A percentile compares a stretch with the other conserved stretches of the same genome.
Conservation (phyloP, 495 filamentous ascomycete species). For the Astrocystis sublimbata region DNA sequence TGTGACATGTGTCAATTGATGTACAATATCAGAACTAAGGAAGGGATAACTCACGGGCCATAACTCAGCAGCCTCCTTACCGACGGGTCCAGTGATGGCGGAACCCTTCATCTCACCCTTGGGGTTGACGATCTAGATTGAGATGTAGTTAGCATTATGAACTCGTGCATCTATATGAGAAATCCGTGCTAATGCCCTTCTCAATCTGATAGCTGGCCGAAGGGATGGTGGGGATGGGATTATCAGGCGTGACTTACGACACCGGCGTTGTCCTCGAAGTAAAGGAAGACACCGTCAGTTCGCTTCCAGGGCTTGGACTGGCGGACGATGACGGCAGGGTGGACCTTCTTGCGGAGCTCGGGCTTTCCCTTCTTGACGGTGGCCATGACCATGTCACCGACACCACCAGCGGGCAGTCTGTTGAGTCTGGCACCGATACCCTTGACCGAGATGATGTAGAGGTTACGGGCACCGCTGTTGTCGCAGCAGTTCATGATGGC, state of each 20-base stretch:
- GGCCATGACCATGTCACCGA: conserved; percentile 98
- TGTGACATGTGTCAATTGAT: conserved; percentile 29
- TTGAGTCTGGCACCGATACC: conserved; percentile 98
- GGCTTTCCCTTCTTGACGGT: conserved; percentile 99
- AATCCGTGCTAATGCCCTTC: conserved; percentile 95
- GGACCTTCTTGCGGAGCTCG: conserved; percentile 99
- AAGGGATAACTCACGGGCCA: conserved; percentile 97
- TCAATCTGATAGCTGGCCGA: no score
- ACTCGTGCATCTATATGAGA: conserved; percentile 94
- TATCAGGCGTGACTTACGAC: conserved; percentile 86
- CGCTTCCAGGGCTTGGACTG: conserved; percentile 99
- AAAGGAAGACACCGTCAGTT: conserved; percentile 95
- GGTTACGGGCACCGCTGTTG: conserved; percentile 97
- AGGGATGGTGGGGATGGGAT: conserved; percentile 50
- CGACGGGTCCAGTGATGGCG: conserved; percentile 97
- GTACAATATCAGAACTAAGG: neutral
- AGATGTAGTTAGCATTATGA: conserved; percentile 24
- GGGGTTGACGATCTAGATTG: conserved; percentile 91
- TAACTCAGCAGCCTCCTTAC: conserved; percentile 99
- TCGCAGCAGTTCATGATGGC: conserved; percentile 98
- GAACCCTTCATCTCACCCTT: conserved; percentile 99
- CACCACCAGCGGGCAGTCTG: conserved; percentile 94
- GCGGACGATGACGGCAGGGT: conserved; percentile 96
- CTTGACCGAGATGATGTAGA: conserved; percentile 99
- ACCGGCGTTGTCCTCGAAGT: conserved; percentile 99